Conservation (phyloP, 257 asterid genomes). For the Thymus mandschuricus region DNA sequence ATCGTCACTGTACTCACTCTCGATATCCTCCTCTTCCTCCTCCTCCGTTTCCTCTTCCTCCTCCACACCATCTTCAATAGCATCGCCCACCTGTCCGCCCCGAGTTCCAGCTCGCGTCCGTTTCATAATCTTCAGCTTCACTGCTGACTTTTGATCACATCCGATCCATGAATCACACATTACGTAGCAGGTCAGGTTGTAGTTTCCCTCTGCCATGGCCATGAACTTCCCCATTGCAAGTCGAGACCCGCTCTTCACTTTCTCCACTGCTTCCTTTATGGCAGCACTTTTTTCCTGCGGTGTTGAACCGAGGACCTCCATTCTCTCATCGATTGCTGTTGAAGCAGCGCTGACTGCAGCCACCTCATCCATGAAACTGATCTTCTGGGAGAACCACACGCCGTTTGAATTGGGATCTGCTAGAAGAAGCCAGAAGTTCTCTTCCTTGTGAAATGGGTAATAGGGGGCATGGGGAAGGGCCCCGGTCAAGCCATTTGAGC, state of each 20-base stretch:
- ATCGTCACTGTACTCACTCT: conserved; percentile 88
- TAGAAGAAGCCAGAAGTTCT: conserved; percentile 85
- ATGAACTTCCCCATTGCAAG: conserved; percentile 75
- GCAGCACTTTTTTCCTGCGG: conserved; percentile 61
- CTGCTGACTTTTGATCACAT: conserved; percentile 52
- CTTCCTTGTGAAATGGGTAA: conserved; percentile 88
- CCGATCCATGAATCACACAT: conserved; percentile 90
- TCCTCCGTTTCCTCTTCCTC: conserved; percentile 72
- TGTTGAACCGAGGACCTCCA: conserved; percentile 66
- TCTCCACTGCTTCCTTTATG: conserved; percentile 65
- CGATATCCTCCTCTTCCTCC: conserved; percentile 65
- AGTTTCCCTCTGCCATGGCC: conserved; percentile 72
- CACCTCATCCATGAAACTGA: conserved; percentile 66
- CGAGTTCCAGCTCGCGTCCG: conserved; percentile 67
- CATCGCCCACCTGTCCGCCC: conserved; percentile 43
- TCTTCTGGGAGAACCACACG: conserved; percentile 81
- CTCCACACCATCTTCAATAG: conserved; percentile 47
- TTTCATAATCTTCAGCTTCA: conserved; percentile 65
- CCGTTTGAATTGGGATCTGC: conserved; percentile 68
- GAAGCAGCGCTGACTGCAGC: conserved; percentile 71
- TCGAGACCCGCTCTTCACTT: conserved; percentile 68
- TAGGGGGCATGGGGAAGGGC: conserved; percentile 82
- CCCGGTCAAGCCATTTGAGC: conserved; percentile 63
- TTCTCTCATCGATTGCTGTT: conserved; percentile 58
- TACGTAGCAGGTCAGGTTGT: conserved; percentile 68